Evolutionary conservation across 164 flowering plant genomes (phyloP).

Genomic region (Protea cynaroides): DNA sequence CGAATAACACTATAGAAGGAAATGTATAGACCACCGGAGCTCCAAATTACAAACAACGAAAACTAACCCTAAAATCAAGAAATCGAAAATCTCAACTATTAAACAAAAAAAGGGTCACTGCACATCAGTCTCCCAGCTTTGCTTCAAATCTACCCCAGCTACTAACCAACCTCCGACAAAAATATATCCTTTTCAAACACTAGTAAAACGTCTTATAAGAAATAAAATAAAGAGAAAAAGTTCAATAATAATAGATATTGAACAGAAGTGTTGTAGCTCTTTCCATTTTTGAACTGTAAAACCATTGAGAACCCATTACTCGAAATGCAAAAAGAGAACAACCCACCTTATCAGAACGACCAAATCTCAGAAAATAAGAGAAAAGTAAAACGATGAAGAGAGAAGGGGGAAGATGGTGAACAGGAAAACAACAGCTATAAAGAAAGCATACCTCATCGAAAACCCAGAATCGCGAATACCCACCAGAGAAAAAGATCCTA

Average conservation of each 20-base stretch:
- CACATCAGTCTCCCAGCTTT: constrained; percentile 32
- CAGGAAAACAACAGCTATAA: background rate
- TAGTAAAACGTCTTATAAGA: background rate
- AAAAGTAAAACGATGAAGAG: constrained; percentile 11
- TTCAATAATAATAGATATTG: background rate
- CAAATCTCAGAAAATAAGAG: constrained; percentile 9
- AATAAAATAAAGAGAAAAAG: background rate
- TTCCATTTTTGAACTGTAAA: constrained; percentile 10
- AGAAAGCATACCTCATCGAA: background rate
- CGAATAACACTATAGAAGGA: background rate
- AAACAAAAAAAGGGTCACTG: constrained; percentile 15
- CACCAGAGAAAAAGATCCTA: constrained; percentile 15
- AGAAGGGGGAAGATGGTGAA: constrained; percentile 10
- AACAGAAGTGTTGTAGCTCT: constrained; percentile 5
- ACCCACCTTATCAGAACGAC: constrained; percentile 16
- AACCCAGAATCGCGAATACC: constrained; percentile 8
- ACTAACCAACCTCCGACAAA: constrained; percentile 25
- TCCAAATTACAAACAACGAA: constrained; percentile 1
- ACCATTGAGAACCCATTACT: constrained; percentile 14
- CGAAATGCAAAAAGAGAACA: constrained; percentile 20
- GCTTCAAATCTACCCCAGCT: constrained; percentile 44
- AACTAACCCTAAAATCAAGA: constrained; percentile 6
- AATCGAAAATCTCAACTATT: constrained; percentile 3
- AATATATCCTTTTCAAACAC: constrained; percentile 4
- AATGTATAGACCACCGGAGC: background rate